These are phyloP conservation scores for Quercus robur DNA, from an alignment of 306 rosid species.

Conservation along the genomic window DNA sequence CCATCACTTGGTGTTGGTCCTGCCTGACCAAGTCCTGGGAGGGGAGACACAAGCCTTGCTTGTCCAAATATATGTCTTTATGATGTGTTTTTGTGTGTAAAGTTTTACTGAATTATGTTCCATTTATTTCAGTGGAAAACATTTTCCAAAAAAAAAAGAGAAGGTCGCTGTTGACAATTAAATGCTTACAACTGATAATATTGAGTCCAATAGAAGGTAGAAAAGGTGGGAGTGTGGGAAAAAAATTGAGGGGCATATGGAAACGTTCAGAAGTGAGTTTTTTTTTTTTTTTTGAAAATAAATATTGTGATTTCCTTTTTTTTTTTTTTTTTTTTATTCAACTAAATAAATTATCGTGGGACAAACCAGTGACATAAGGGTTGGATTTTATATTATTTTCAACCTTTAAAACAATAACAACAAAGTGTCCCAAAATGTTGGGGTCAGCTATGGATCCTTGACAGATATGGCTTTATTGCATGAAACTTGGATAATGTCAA, in stretches of 20 bases:
- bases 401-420: background rate
- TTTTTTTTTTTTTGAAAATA: background rate
- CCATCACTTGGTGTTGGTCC: background rate
- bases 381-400: background rate
- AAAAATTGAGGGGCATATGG: background rate
- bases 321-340: background rate
- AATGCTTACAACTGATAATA: background rate
- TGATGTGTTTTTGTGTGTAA: background rate
- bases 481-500: constrained; percentile 8
- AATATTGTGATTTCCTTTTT: background rate
- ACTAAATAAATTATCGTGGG: background rate
- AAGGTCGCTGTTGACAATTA: background rate
- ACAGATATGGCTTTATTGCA: background rate
- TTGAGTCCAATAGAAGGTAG: background rate
- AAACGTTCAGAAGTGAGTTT: background rate
- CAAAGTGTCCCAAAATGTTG: too few species aligned
- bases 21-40: background rate
- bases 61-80: background rate
- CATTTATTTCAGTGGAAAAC: background rate
- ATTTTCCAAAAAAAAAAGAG: background rate
- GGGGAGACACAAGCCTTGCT: background rate
- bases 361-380: background rate
- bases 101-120: background rate
- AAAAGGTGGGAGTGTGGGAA: background rate
- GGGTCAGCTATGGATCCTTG: too few species aligned